Evolutionary conservation across 768 basidiomycete genomes (phyloP), one percentile per base, ranked within the genome.

Genomic region (Russula sp.): DNA sequence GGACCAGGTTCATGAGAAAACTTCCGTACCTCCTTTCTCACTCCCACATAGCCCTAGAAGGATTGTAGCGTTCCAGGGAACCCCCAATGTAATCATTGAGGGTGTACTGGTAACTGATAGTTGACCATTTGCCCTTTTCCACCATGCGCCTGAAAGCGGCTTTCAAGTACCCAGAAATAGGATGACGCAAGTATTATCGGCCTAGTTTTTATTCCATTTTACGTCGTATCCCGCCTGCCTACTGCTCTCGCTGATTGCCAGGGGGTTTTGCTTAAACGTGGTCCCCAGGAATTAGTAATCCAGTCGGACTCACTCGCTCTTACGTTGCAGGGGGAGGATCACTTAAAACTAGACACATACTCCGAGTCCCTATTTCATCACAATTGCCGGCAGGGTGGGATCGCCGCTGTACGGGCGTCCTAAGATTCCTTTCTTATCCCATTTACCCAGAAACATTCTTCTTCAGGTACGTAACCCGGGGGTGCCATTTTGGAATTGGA

Each of bases 251-350:
- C 39, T 55, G 45, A 32, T 49, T 55, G 31, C n/a, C 9, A 42
- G 39, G 39, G 54, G 31, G 16, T n/a, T 56, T 44, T 27, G 49
- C 16, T 34, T 14, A 55, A 35, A 51, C 14, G 55, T 35, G 48
- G 5, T 11, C 34, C 37, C 42, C 47, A 35, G 20, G 45, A 37
- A 49, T 37, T 9, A 31, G 11, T 20, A 13, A 18, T 27, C 40
- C 18, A 7, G 34, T 49, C 48, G 47, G 35, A 31, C 37, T 44
- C 39, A 6, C 1, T 57, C 27, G 20, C 3, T 7, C 39, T 57
- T 61, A 61, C 59, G 59, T 60, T 40, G 40, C 60, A 49, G 14
- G 60, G 54, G 48, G 42, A 18, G 16, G 42, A 44, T 18, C 42
- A 44, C 31, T 27, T 31, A 13, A 62, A 22, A 51, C n/a, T 35